Conservation (phyloP, 2,329 filamentous ascomycete genomes). For the Aspergillus novoparasiticus region DNA sequence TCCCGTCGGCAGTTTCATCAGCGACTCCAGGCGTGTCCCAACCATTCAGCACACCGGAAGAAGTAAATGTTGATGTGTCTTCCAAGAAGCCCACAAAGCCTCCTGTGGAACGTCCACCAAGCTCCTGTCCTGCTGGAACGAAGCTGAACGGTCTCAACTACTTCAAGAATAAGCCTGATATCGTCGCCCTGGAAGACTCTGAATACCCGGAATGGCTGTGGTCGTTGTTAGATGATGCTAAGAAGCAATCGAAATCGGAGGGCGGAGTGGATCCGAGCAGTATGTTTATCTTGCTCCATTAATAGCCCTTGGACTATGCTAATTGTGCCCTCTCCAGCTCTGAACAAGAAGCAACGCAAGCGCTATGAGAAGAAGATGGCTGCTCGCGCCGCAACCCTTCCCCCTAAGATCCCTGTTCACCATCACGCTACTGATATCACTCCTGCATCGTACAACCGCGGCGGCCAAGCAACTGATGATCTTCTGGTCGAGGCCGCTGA, state of each 20-base stretch:
- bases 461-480: slow-evolving; percentile 23
- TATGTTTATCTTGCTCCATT: slow-evolving; percentile 27
- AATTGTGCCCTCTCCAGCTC: slow-evolving; percentile 30
- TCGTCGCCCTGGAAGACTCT: slow-evolving; percentile 48
- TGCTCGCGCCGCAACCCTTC: slow-evolving; percentile 40
- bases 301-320: slow-evolving; percentile 14
- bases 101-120: slow-evolving; percentile 32
- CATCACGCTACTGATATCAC: slow-evolving; percentile 50
- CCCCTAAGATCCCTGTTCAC: slow-evolving; percentile 47
- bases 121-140: slow-evolving; percentile 44
- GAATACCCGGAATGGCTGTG: slow-evolving; percentile 54
- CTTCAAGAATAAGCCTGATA: slow-evolving; percentile 49
- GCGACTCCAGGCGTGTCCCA: slow-evolving; percentile 44
- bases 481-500: slow-evolving; percentile 36
- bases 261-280: slow-evolving; percentile 44
- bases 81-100: slow-evolving; percentile 32
- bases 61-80: slow-evolving; percentile 30
- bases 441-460: slow-evolving; percentile 38
- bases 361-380: slow-evolving; percentile 51
- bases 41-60: slow-evolving; percentile 43
- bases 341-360: slow-evolving; percentile 52
- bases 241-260: slow-evolving; percentile 32
- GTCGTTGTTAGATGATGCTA: slow-evolving; percentile 44
- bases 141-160: slow-evolving; percentile 48
- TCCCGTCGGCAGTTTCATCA: slow-evolving; percentile 42